A percentile compares a stretch with the other conserved stretches of the same genome.
phyloP scores from a whole-genome alignment of 176 grass and related monocot genomes.

The Melocanna baccifera region DNA sequence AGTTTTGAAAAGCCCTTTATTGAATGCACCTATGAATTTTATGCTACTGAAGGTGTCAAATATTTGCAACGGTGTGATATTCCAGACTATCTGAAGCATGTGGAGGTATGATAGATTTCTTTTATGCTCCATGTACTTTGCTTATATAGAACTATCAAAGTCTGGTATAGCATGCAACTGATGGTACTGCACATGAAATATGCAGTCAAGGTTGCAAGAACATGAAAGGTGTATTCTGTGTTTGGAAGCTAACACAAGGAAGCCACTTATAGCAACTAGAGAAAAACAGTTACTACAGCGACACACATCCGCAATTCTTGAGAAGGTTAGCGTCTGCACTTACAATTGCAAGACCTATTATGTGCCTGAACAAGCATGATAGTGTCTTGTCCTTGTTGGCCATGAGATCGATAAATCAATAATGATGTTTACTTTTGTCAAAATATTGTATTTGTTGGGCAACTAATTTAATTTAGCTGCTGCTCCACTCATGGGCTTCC shows the following conservation, averaged over 20 bases:
- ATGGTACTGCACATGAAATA: slow-evolving; percentile 27
- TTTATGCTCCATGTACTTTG: slow-evolving; percentile 25
- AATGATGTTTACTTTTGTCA: not conserved
- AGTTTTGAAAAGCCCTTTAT: slow-evolving; percentile 90
- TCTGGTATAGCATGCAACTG: slow-evolving; percentile 24
- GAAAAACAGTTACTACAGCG: slow-evolving; percentile 88
- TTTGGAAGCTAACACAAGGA: slow-evolving; percentile 90
- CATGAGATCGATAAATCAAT: not conserved
- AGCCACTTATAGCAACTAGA: slow-evolving; percentile 72
- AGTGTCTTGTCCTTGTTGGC: not conserved
- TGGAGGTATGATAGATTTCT: slow-evolving; percentile 52
- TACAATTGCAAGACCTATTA: not conserved
- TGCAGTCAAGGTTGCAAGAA: slow-evolving; percentile 96
- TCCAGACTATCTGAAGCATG: slow-evolving; percentile 95
- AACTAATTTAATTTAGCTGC: not conserved
- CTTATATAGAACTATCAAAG: slow-evolving; percentile 17
- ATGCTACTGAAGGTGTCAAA: slow-evolving; percentile 92
- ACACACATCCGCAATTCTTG: slow-evolving; percentile 93
- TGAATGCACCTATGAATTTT: slow-evolving; percentile 91
- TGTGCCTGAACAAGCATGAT: slow-evolving; percentile 20
- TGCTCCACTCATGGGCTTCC: not conserved
- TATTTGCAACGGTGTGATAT: slow-evolving; percentile 96
- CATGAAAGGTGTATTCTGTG: slow-evolving; percentile 96
- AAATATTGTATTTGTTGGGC: not conserved
- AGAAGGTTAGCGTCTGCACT: slow-evolving; percentile 58